These are phyloP conservation scores for Viola pubescens DNA, from an alignment of 441 rosid species.

Conservation along the genomic window DNA sequence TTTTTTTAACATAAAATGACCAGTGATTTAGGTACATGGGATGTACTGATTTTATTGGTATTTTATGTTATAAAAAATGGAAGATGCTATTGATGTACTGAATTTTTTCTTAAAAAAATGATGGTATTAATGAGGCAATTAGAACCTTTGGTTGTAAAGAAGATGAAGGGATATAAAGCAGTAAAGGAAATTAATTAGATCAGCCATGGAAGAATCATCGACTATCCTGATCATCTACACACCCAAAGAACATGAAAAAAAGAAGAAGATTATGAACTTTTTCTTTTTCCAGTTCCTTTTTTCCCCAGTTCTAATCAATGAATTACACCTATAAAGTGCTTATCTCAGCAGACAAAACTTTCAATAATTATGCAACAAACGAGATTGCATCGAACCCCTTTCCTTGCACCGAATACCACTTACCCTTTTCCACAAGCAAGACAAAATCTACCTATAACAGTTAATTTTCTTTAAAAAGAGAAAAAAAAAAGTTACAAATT, in stretches of 20 bases:
- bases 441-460: neutral
- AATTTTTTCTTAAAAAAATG: no score
- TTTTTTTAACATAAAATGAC: no score
- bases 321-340: constrained; percentile 11
- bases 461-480: no score
- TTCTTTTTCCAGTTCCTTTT: neutral
- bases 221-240: neutral
- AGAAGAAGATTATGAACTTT: constrained; percentile 6
- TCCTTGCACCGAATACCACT: constrained; percentile 15
- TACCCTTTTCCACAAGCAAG: constrained; percentile 7
- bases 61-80: no score
- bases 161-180: no score
- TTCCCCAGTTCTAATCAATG: constrained; percentile 1
- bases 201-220: constrained; percentile 3
- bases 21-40: no score
- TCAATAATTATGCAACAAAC: neutral
- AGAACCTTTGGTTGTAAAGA: no score
- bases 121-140: no score
- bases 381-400: constrained; percentile 7
- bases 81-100: no score
- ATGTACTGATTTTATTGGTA: no score
- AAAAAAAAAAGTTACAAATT: no score
- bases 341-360: constrained; percentile 8
- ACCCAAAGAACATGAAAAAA: neutral
- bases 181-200: neutral